Evolutionary conservation across 352 stramenopile genomes (phyloP).

Genomic region (Globisporangium solare): DNA sequence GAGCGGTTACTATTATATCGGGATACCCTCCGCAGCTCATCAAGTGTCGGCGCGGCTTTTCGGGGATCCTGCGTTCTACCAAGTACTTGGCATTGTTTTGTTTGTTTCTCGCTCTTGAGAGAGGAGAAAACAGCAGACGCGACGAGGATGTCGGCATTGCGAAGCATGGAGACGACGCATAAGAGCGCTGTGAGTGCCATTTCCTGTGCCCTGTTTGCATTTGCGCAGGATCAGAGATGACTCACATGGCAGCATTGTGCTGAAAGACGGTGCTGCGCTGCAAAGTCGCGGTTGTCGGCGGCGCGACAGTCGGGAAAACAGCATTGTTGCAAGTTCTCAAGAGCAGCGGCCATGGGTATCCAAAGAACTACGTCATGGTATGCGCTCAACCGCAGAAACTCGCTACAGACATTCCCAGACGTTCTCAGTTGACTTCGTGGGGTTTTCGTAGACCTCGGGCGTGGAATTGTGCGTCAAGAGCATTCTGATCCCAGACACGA

Average conservation of each 20-base stretch:
- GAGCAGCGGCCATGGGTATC: constrained; percentile 88
- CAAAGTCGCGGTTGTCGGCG: constrained; percentile 89
- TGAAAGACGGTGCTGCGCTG: constrained; percentile 82
- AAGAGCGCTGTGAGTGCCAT: constrained; percentile 61
- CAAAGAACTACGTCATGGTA: constrained; percentile 95
- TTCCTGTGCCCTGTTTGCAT: too few species aligned
- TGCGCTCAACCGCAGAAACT: neutral
- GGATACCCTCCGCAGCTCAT: too few species aligned
- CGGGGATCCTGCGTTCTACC: too few species aligned
- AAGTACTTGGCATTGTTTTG: too few species aligned
- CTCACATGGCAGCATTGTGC: neutral
- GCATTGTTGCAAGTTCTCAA: constrained; percentile 90
- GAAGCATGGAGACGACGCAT: constrained; percentile 90
- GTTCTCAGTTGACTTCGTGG: neutral
- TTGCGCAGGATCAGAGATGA: too few species aligned
- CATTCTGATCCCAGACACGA: constrained; percentile 85
- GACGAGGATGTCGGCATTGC: constrained; percentile 69
- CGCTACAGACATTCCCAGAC: neutral
- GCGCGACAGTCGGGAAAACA: constrained; percentile 89
- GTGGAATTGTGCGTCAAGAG: constrained; percentile 90
- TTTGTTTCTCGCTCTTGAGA: too few species aligned
- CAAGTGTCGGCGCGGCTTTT: too few species aligned
- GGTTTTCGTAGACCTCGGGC: constrained; percentile 63
- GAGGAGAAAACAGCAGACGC: too few species aligned
- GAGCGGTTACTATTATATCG: too few species aligned